phyloP scores from a whole-genome alignment of 495 filamentous ascomycete genomes.

The Hypoxylon cercidicola region DNA sequence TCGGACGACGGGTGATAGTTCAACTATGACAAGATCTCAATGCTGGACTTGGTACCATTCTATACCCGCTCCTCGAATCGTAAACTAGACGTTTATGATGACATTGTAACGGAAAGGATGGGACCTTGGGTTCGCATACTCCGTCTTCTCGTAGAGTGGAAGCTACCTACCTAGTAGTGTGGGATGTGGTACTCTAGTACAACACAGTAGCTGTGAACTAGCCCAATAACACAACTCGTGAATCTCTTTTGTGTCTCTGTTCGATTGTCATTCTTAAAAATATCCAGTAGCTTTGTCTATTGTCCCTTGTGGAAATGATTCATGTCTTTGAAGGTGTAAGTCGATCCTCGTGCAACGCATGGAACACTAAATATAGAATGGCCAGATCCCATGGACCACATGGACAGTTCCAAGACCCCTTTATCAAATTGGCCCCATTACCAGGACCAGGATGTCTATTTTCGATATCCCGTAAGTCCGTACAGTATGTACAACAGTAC shows the following conservation, averaged over 20 bases:
- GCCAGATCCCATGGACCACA: neutral
- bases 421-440: neutral
- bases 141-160: slow-evolving; percentile 10
- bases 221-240: too few relatives aligned
- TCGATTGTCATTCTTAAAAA: neutral
- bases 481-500: too few relatives aligned
- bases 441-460: neutral
- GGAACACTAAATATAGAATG: slow-evolving; percentile 16
- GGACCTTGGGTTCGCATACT: slow-evolving; percentile 22
- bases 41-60: neutral
- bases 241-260: slow-evolving; percentile 2
- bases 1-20: too few relatives aligned
- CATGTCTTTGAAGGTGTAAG: neutral
- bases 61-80: neutral
- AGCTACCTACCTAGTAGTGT: slow-evolving; percentile 16
- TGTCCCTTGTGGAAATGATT: neutral
- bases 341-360: neutral
- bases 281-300: too few relatives aligned
- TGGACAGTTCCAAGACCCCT: neutral
- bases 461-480: neutral
- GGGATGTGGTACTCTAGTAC: slow-evolving; percentile 4
- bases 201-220: neutral
- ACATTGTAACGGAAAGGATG: slow-evolving; percentile 37
- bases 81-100: slow-evolving; percentile 11
- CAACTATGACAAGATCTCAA: too few relatives aligned